phyloP scores from a whole-genome alignment of 768 basidiomycete genomes.

The Harrya chromipes region DNA sequence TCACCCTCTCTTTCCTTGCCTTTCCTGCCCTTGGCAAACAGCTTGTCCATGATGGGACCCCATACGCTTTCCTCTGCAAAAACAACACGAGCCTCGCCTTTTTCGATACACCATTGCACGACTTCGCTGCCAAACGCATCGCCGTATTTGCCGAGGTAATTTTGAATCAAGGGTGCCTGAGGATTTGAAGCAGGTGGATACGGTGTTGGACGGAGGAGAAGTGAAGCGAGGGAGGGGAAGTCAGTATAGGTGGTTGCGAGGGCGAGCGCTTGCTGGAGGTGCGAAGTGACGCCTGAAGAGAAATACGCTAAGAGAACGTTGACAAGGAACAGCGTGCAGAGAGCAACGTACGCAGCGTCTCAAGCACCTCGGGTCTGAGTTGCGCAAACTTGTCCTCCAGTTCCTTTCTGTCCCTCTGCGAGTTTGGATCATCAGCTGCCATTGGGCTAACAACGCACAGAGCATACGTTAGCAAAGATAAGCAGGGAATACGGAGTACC shows the following conservation, averaged over 20 bases:
- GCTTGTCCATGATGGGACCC: slow-evolving; percentile 61
- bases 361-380: slow-evolving; percentile 73
- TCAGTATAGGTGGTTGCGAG: slow-evolving; percentile 88
- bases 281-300: slow-evolving; percentile 58
- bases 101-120: slow-evolving; percentile 91
- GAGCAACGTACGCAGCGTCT: slow-evolving; percentile 68
- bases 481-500: slow-evolving; percentile 1
- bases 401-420: slow-evolving; percentile 53
- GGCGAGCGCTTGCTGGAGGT: slow-evolving; percentile 67
- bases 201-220: slow-evolving; percentile 69
- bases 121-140: slow-evolving; percentile 85
- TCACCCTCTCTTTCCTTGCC: slow-evolving; percentile 25
- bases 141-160: slow-evolving; percentile 74
- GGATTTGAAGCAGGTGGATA: slow-evolving; percentile 66
- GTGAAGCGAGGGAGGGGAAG: slow-evolving; percentile 77
- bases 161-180: slow-evolving; percentile 55
- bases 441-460: slow-evolving; percentile 35
- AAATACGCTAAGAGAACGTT: not conserved
- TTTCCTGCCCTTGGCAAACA: slow-evolving; percentile 44
- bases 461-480: not conserved
- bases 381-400: slow-evolving; percentile 66
- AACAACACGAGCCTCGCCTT: slow-evolving; percentile 79
- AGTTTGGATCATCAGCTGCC: slow-evolving; percentile 45
- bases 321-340: not conserved
- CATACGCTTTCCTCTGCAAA: slow-evolving; percentile 73